Base-by-base conservation (phyloP, 1,284 basidiomycete genomes). In the Entoloma clypeatum region DNA sequence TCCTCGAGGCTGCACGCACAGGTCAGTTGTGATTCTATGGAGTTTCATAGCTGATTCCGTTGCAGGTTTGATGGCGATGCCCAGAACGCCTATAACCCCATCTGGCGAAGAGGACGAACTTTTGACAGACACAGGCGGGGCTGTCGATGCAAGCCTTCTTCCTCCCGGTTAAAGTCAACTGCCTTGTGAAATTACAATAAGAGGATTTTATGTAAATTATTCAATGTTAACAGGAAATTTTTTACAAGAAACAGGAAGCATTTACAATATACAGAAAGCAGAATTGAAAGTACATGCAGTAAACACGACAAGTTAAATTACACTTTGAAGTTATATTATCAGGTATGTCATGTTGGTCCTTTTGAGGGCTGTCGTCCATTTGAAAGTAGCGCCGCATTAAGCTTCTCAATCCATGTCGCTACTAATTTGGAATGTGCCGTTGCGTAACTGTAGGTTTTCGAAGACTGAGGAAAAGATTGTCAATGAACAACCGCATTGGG, bases 101-200 rank as follows among this genome's bases (percentile, higher is more conserved):
- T 69, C 77, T 26, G 68, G 73, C 6, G 85, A 89, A 34, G 86
- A 88, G 7, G 65, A 63, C 3, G 78, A 80, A 3, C 69, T 70
- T 5, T 62, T 59, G 7, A 57, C 60, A 2, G 77, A 75, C 16
- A 71, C 71, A 33, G 68, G 60, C 24, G 79, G 72, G 30, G 67
- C 64, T 13, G 72, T 96, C 32, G 93, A 97, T 62, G 82, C 89
- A 8, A 90, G 83, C 54, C 71, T 94, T 36, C 81, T 96, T 8
- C 92, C 93, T 49, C 93, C 92, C 25, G 92, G 92, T 63, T 97
- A 74, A n/a, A n/a, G n/a, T n/a, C n/a, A n/a, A n/a, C n/a, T n/a
- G n/a, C n/a, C n/a, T n/a, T n/a, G n/a, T n/a, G n/a, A n/a, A 72
- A 40, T n/a, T n/a, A n/a, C n/a, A n/a, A n/a, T n/a, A n/a, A n/a